These are phyloP conservation scores for Pseudocercospora vitis DNA, from an alignment of 2,329 filamentous ascomycete genomes.

Conservation along the genomic window DNA sequence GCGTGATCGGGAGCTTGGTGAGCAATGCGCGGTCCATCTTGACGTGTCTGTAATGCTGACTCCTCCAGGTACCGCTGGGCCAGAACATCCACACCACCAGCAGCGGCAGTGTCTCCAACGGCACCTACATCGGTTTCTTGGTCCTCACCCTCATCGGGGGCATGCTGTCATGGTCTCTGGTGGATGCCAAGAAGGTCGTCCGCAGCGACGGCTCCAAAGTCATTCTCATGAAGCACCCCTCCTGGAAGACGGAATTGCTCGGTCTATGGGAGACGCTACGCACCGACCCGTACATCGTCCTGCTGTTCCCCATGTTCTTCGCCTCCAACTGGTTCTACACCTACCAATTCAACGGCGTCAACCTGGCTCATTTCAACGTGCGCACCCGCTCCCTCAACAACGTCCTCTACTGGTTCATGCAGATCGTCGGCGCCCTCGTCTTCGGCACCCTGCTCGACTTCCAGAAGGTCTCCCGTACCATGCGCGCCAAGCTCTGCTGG, in stretches of 20 bases:
- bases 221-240: slow-evolving; percentile 87
- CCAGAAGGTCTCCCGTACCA: slow-evolving; percentile 57
- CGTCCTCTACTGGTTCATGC: slow-evolving; percentile 71
- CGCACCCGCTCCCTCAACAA: slow-evolving; percentile 76
- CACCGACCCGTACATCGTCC: slow-evolving; percentile 69
- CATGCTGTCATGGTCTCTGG: slow-evolving; percentile 66
- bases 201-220: slow-evolving; percentile 75
- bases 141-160: slow-evolving; percentile 77
- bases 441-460: slow-evolving; percentile 72
- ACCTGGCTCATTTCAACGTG: slow-evolving; percentile 68
- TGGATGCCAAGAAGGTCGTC: slow-evolving; percentile 69
- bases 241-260: slow-evolving; percentile 74
- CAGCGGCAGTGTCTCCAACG: slow-evolving; percentile 61
- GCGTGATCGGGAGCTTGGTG: slow-evolving; percentile 76
- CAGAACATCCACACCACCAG: slow-evolving; percentile 64
- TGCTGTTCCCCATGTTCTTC: slow-evolving; percentile 80
- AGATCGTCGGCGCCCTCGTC: slow-evolving; percentile 72
- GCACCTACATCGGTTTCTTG: slow-evolving; percentile 86
- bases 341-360: slow-evolving; percentile 76
- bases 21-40: slow-evolving; percentile 26
- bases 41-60: not conserved
- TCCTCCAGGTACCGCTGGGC: slow-evolving; percentile 64
- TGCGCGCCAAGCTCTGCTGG: slow-evolving; percentile 67
- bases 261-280: slow-evolving; percentile 73
- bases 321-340: slow-evolving; percentile 78